Conservation (phyloP, 2,329 filamentous ascomycete species). For the Rhynchosporium graminicola region DNA sequence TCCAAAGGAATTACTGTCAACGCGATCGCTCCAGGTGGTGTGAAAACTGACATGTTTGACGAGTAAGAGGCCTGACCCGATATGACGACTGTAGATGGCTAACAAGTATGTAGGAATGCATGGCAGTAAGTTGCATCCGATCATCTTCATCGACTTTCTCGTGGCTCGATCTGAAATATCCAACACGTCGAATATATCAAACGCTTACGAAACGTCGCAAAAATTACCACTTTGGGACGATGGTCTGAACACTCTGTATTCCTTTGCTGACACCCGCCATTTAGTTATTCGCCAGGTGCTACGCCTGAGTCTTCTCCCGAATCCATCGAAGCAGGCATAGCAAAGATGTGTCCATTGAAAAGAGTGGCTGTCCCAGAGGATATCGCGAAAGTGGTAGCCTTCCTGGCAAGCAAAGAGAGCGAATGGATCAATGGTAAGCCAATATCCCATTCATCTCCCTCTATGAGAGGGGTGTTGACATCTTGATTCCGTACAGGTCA, state of each 20-base stretch:
- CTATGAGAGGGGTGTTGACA: neutral
- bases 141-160: neutral
- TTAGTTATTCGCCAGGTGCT: conserved; percentile 56
- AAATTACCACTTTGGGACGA: neutral
- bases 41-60: conserved; percentile 68
- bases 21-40: conserved; percentile 67
- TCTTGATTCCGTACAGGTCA: conserved; percentile 25
- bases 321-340: conserved; percentile 55
- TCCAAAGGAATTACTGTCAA: conserved; percentile 66
- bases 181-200: too few relatives aligned
- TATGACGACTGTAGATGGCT: conserved; percentile 3
- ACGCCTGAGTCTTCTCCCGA: conserved; percentile 54
- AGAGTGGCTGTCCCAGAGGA: conserved; percentile 59
- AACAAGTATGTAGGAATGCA: conserved; percentile 25
- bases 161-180: neutral
- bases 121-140: conserved; percentile 46
- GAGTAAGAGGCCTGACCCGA: conserved; percentile 47
- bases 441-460: conserved; percentile 30
- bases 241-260: neutral
- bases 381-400: conserved; percentile 46
- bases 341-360: conserved; percentile 58
- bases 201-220: neutral
- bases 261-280: neutral
- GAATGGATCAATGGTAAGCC: conserved; percentile 64
- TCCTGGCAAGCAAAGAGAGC: conserved; percentile 55